Evolutionary conservation across 306 rosid genomes (phyloP), one percentile per base, ranked within the genome.

Genomic region (Cucurbita moschata): DNA sequence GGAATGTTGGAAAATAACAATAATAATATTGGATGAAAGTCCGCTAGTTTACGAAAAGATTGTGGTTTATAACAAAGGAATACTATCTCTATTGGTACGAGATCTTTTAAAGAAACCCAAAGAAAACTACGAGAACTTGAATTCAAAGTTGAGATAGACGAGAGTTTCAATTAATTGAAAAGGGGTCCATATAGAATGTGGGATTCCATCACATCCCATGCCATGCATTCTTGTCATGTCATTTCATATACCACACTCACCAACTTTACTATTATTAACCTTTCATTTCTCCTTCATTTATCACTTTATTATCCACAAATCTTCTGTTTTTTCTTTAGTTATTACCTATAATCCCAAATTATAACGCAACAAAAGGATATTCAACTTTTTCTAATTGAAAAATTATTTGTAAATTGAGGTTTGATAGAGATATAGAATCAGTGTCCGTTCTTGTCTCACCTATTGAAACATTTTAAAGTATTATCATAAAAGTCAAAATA

Each of bases 101-200:
- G 26, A 0, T 1, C 26, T 23, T 23, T 23, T 23, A 2, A 26
- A 2, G 0, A 26, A 26, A 1, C 1, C 1, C 23, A 21, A 21
- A 21, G n/a, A n/a, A n/a, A n/a, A n/a, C n/a, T n/a, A n/a, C n/a
- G 23, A 21, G 23, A 21, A 1, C 1, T 0, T 26, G 26, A 26
- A 26, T 26, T 26, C 67, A 35, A 61, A 35, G 12, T 30, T 35
- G 37, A 37, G 21, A 61, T 35, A 0, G 35, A 30, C 4, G 35
- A 30, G 35, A 30, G 35, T 30, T 30, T 30, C 4, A 30, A 30
- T 30, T 30, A 30, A 30, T 30, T 30, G 4, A 3, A 30, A 66
- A 11, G 86, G 81, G 82, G 90, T 12, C 35, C n/a, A n/a, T n/a
- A 37, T 66, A 79, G 84, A 86, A 85, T 81, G 86, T 83, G 86